Percentiles rank a stretch among this genome's conserved stretches.
phyloP scores from a whole-genome alignment of 371 early-diverging fungal species.

The Syncephalastrum sp. region DNA sequence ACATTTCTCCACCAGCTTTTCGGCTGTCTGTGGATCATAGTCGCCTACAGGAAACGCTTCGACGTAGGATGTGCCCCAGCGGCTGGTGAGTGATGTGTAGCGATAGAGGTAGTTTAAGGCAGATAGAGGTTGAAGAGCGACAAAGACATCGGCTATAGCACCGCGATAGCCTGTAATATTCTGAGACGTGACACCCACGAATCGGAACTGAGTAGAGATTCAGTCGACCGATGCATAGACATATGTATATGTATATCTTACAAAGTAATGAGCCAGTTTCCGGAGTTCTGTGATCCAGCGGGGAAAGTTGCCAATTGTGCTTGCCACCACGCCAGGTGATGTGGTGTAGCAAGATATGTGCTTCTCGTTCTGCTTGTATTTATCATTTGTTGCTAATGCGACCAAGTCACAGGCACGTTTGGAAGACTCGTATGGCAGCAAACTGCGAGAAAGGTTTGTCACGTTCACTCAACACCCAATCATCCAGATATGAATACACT shows the following conservation, averaged over 20 bases:
- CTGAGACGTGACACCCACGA: conserved; percentile 54
- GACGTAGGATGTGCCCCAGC: conserved; percentile 48
- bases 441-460: conserved; percentile 14
- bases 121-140: conserved; percentile 41
- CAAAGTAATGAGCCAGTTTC: conserved; percentile 44
- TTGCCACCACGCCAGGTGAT: conserved; percentile 75
- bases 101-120: conserved; percentile 45
- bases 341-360: conserved; percentile 52
- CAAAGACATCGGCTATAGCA: conserved; percentile 48
- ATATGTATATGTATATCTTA: conserved; percentile 13
- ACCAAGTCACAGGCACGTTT: conserved; percentile 74
- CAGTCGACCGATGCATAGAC: background rate
- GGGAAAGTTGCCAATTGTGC: conserved; percentile 58
- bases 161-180: conserved; percentile 62
- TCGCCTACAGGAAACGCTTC: conserved; percentile 20
- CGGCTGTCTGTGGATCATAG: conserved; percentile 26
- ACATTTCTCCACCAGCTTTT: conserved; percentile 32
- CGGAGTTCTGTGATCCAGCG: conserved; percentile 42
- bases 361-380: conserved; percentile 28
- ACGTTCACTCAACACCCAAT: background rate
- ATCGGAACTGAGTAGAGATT: conserved; percentile 27
- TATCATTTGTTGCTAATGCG: conserved; percentile 50
- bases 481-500: background rate
- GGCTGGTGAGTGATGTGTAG: conserved; percentile 41
- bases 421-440: conserved; percentile 76